Evolutionary conservation across 129 eudicot species (phyloP).

Genomic region (Flaveria robusta): DNA sequence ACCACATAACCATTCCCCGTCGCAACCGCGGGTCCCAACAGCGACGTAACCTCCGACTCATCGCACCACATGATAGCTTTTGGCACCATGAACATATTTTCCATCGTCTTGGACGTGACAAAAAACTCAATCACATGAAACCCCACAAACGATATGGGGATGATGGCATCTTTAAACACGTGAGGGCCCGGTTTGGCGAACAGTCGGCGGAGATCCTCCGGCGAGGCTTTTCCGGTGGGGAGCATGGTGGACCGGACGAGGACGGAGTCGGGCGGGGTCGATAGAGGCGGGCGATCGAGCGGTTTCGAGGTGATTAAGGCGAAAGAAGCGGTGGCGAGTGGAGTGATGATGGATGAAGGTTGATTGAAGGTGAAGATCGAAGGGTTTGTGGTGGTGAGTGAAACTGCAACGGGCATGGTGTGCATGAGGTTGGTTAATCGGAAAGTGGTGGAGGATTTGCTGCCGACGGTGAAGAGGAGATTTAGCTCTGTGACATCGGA

Average conservation of each 20-base stretch:
- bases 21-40: constrained; percentile 46
- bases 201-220: constrained; percentile 60
- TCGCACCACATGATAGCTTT: constrained; percentile 59
- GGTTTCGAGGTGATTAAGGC: constrained; percentile 43
- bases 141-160: constrained; percentile 67
- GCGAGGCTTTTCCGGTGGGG: constrained; percentile 78
- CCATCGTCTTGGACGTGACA: constrained; percentile 36
- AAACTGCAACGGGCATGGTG: constrained; percentile 82
- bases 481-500: constrained; percentile 56
- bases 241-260: constrained; percentile 72
- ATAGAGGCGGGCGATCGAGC: constrained; percentile 56
- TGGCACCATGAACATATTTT: constrained; percentile 43
- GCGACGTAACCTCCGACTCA: constrained; percentile 43
- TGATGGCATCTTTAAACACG: constrained; percentile 62
- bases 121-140: constrained; percentile 53
- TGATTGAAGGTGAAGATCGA: constrained; percentile 47
- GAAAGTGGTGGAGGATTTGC: constrained; percentile 48
- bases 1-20: constrained; percentile 45
- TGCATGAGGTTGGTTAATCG: constrained; percentile 77
- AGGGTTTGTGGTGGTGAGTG: constrained; percentile 62
- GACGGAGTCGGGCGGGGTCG: constrained; percentile 52
- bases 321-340: constrained; percentile 58
- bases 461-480: constrained; percentile 41
- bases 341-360: constrained; percentile 53
- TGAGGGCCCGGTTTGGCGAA: constrained; percentile 66